A percentile compares a stretch with the other conserved stretches of the same genome.
Evolutionary conservation across 2,329 filamentous ascomycete genomes (phyloP).

Genomic region (Ceratocystis alfenasii): DNA sequence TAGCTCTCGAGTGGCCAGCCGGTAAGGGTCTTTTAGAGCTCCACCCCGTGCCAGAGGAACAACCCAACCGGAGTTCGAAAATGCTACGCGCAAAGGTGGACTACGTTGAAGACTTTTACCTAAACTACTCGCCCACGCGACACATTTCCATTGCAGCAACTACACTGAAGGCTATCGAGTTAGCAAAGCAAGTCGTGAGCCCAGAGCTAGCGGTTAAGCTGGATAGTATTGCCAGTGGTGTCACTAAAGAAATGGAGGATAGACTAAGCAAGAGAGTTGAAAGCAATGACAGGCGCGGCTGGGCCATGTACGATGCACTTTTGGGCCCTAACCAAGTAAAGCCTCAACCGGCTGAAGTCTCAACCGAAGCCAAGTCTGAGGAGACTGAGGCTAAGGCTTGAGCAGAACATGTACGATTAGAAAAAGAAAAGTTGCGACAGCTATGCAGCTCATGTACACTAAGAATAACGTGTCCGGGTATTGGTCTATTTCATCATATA

Average conservation of each 20-base stretch:
- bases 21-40: constrained; percentile 30
- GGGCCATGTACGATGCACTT: constrained; percentile 21
- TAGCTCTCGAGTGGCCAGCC: constrained; percentile 35
- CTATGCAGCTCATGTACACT: constrained; percentile 11
- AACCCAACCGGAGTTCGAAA: neutral
- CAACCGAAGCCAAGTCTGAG: neutral
- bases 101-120: constrained; percentile 29
- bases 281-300: constrained; percentile 20
- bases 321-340: constrained; percentile 18
- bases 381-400: constrained; percentile 7
- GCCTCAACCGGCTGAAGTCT: neutral
- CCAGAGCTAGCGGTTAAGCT: constrained; percentile 32
- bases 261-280: constrained; percentile 25
- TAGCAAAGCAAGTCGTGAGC: constrained; percentile 35
- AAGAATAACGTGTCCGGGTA: neutral
- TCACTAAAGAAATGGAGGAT: constrained; percentile 32
- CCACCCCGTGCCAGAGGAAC: constrained; percentile 26
- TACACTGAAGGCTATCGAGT: constrained; percentile 35
- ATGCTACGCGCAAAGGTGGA: constrained; percentile 25
- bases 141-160: constrained; percentile 29
- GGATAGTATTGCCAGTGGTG: constrained; percentile 30
- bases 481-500: neutral
- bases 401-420: constrained; percentile 2
- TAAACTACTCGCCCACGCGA: constrained; percentile 30
- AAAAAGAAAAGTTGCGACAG: constrained; percentile 14